Conservation (phyloP, 1,139 yeast genomes). For the Yamadazyma siamensis region DNA sequence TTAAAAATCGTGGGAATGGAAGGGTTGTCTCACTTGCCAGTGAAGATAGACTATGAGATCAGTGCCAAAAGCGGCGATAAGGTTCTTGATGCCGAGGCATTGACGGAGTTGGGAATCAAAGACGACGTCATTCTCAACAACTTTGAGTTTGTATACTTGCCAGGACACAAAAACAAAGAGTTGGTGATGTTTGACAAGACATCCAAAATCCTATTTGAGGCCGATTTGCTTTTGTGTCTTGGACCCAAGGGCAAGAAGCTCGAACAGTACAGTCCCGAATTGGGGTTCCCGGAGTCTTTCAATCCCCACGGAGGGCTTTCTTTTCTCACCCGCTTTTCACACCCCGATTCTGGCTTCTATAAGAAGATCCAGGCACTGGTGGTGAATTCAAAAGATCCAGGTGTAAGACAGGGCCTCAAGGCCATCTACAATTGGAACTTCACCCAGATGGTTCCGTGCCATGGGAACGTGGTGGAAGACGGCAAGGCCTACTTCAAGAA, state of each 20-base stretch:
- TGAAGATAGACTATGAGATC: slow-evolving; percentile 33
- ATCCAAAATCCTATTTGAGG: slow-evolving; percentile 49
- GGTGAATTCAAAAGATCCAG: slow-evolving; percentile 15
- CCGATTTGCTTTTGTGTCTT: slow-evolving; percentile 56
- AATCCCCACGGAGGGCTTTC: slow-evolving; percentile 42
- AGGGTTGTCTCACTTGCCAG: slow-evolving; percentile 23
- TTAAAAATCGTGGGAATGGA: slow-evolving; percentile 51
- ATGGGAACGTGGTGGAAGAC: slow-evolving; percentile 53
- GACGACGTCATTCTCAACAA: slow-evolving; percentile 29
- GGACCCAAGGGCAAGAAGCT: slow-evolving; percentile 22
- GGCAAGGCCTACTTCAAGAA: slow-evolving; percentile 33
- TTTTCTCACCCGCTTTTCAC: slow-evolving; percentile 31
- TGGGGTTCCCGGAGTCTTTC: slow-evolving; percentile 28
- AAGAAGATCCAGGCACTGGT: slow-evolving; percentile 27
- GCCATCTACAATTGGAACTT: slow-evolving; percentile 45
- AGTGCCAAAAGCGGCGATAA: slow-evolving; percentile 24
- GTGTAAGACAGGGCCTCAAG: slow-evolving; percentile 23
- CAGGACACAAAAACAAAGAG: slow-evolving; percentile 54
- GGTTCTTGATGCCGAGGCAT: slow-evolving; percentile 18
- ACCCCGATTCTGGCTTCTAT: slow-evolving; percentile 37
- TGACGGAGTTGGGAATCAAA: slow-evolving; percentile 23
- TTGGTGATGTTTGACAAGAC: slow-evolving; percentile 46
- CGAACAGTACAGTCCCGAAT: slow-evolving; percentile 43
- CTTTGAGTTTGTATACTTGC: slow-evolving; percentile 55
- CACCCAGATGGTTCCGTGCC: slow-evolving; percentile 51